These are phyloP conservation scores for Hydnum rufescens DNA, from an alignment of 768 basidiomycete genomes.

Conservation along the genomic window DNA sequence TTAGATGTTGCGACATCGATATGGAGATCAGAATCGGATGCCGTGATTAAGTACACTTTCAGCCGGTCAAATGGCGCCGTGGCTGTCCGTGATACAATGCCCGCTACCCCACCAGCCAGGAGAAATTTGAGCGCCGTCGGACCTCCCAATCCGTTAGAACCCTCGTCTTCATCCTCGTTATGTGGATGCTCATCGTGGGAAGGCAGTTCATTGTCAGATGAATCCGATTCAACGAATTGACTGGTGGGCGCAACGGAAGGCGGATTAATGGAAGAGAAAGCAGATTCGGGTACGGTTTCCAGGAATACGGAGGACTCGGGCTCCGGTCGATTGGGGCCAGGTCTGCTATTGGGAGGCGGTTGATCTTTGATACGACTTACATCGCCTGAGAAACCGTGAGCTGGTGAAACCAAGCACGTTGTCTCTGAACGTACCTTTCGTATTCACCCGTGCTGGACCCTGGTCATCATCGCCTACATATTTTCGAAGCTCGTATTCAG, in stretches of 20 bases:
- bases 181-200: constrained; percentile 21
- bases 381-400: too few relatives aligned
- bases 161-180: constrained; percentile 28
- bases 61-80: constrained; percentile 96
- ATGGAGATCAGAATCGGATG: constrained; percentile 45
- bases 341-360: constrained; percentile 20
- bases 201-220: too few relatives aligned
- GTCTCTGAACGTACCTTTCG: constrained; percentile 68
- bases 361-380: constrained; percentile 63
- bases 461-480: constrained; percentile 56
- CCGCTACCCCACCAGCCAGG: constrained; percentile 83
- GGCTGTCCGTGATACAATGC: constrained; percentile 86
- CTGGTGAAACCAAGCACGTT: too few relatives aligned
- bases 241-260: constrained; percentile 4
- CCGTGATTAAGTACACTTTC: constrained; percentile 90
- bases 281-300: too few relatives aligned
- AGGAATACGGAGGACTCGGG: too few relatives aligned
- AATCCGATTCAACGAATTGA: background rate
- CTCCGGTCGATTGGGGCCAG: too few relatives aligned
- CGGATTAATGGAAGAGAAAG: too few relatives aligned
- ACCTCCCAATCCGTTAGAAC: constrained; percentile 42
- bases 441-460: constrained; percentile 61
- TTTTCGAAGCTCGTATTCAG: constrained; percentile 56
- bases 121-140: constrained; percentile 73
- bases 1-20: constrained; percentile 15